Base-by-base conservation (phyloP, 257 asterid genomes). In the Lycium ferocissimum region DNA sequence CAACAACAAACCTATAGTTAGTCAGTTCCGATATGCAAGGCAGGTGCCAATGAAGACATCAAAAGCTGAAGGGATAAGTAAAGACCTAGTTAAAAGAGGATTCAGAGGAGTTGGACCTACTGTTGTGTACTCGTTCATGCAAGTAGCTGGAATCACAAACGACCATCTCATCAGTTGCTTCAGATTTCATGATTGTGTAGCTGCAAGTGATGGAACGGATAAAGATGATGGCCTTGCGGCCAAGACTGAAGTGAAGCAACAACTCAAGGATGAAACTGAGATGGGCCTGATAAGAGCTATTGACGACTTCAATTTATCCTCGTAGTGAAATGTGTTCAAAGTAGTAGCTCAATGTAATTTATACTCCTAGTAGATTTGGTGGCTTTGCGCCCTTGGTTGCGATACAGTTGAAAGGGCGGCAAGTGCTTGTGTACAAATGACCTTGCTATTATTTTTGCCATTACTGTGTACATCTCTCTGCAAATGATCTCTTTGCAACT, bases 41-140 rank as follows among this genome's bases (percentile, higher is more conserved):
- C 98, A 93, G 90, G 97, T 96, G 70, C 99, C 99, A 76, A 95
- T 92, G 43, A 92, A 92, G 89, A 94, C 97, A 59, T 96, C 98
- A 10, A 96, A 96, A 89, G 97, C 99, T 33, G 99, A 95, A 71
- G 86, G 94, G 71, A 94, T 96, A 72, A 96, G 99, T 94, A 95
- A 95, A 89, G 99, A 95, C 89, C 93, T 96, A 1, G 93, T 95
- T 47, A 89, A 94, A 86, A 93, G 99, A 90, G 99, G 98, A 49
- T 94, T 96, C 37, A 94, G 98, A 58, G 98, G 99, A 82, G 98
- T 95, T 15, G 99, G 98, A 7, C 98, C 98, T 14, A 96, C 98
- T n/a, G 98, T 92, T 0, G 92, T 94, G 58, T 95, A 96, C 92
- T 95, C 99, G 1, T 96, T 96, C 85, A 96, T 96, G 98, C 99